phyloP scores from a whole-genome alignment of 192 early-diverging fungal species.

The Backusella australiensis region DNA sequence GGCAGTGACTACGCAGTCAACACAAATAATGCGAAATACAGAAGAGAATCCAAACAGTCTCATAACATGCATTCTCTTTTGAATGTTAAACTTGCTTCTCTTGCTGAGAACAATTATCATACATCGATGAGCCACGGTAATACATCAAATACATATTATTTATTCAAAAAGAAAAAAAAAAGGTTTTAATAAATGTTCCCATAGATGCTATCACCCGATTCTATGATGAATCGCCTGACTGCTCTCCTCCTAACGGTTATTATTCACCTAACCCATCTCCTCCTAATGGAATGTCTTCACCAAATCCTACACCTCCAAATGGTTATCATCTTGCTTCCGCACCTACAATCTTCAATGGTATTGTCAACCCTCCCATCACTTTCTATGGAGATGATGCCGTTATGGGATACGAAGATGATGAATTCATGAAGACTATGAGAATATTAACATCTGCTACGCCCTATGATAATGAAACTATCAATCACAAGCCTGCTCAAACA shows the following conservation, averaged over 20 bases:
- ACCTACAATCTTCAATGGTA: neutral
- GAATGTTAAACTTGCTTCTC: constrained; percentile 10
- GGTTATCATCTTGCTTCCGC: constrained; percentile 4
- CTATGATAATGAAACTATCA: neutral
- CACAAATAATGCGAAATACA: neutral
- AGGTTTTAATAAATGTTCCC: neutral
- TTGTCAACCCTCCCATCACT: constrained; percentile 9
- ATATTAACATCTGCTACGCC: neutral
- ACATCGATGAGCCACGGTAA: constrained; percentile 13
- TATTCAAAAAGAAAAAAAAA: neutral
- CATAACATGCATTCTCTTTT: constrained; percentile 14
- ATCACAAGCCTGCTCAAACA: neutral
- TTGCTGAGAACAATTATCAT: constrained; percentile 7
- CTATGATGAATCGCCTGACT: constrained; percentile 15
- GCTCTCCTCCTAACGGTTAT: constrained; percentile 13
- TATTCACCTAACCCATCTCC: constrained; percentile 15
- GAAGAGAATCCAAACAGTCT: constrained; percentile 12
- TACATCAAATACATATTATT: neutral
- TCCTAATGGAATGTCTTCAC: constrained; percentile 8
- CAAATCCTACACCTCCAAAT: constrained; percentile 14
- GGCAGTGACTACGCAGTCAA: neutral
- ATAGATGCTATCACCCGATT: constrained; percentile 10
- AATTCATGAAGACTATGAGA: constrained; percentile 18
- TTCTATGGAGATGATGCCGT: constrained; percentile 4
- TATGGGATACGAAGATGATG: constrained; percentile 8